Evolutionary conservation across 768 basidiomycete species (phyloP).

Genomic region (Leccinellum luteum): DNA sequence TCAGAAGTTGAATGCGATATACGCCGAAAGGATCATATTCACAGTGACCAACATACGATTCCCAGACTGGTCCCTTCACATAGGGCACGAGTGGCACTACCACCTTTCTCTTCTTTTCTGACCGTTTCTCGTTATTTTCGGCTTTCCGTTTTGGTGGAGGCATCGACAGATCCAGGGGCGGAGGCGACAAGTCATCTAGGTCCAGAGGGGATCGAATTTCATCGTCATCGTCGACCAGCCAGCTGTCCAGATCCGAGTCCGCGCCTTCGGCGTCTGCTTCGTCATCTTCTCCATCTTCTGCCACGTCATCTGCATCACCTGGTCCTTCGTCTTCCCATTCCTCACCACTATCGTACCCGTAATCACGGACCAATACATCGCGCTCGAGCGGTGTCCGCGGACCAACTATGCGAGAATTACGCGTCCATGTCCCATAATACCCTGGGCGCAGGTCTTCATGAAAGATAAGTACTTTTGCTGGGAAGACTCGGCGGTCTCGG

Average conservation of each 20-base stretch:
- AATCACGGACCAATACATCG: conserved; percentile 79
- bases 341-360: conserved; percentile 90
- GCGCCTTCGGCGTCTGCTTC: conserved; percentile 58
- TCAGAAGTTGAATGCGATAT: conserved; percentile 80
- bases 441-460: conserved; percentile 83
- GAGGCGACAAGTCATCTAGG: conserved; percentile 36
- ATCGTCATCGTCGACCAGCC: conserved; percentile 65
- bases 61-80: conserved; percentile 82
- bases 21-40: conserved; percentile 66
- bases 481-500: conserved; percentile 56
- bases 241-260: conserved; percentile 39
- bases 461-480: conserved; percentile 84
- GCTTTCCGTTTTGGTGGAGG: conserved; percentile 65
- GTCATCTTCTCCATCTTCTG: conserved; percentile 58
- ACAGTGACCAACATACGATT: conserved; percentile 62
- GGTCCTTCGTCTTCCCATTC: conserved; percentile 93
- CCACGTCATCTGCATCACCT: conserved; percentile 74
- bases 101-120: conserved; percentile 70
- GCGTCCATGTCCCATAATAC: conserved; percentile 94
- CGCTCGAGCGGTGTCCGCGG: conserved; percentile 80
- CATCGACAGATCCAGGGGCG: conserved; percentile 31
- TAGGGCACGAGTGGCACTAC: conserved; percentile 80
- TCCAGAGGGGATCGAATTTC: conserved; percentile 51
- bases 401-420: conserved; percentile 71
- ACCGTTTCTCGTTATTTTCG: conserved; percentile 43